phyloP scores from a whole-genome alignment of 2,329 filamentous ascomycete genomes.

The Leptographium lundbergii region DNA sequence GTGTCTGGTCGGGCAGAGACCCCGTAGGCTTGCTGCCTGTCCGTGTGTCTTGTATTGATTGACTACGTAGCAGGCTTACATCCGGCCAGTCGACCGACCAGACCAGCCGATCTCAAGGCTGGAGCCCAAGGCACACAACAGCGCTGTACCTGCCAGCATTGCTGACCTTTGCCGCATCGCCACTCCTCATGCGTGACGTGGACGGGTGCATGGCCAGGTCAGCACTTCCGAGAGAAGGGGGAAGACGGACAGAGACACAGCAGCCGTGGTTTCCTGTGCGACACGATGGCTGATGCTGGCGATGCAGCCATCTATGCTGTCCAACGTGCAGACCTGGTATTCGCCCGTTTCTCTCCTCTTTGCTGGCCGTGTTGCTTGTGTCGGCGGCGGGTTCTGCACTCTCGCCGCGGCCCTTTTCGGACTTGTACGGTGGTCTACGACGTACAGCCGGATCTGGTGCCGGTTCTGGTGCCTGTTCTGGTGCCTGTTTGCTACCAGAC shows the following conservation, averaged over 20 bases:
- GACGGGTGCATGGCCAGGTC: background rate
- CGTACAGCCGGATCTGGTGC: background rate
- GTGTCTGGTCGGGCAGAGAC: background rate
- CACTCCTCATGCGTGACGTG: background rate
- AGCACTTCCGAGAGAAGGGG: background rate
- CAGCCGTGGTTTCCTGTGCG: background rate
- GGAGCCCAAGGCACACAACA: background rate
- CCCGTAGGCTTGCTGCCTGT: background rate
- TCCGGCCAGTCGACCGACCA: background rate
- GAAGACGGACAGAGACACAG: too few relatives aligned
- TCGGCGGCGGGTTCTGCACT: too few relatives aligned
- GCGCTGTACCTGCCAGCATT: background rate
- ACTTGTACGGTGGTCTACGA: too few relatives aligned
- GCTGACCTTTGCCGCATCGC: background rate
- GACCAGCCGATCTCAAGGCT: background rate
- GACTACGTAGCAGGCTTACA: background rate
- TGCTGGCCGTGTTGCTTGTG: too few relatives aligned
- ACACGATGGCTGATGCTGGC: background rate
- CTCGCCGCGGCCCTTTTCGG: too few relatives aligned
- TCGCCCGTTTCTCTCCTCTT: background rate
- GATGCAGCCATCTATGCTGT: too few relatives aligned
- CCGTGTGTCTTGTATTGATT: background rate
- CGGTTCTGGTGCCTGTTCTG: background rate
- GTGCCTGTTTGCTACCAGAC: background rate
- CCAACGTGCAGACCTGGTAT: background rate